Evolutionary conservation across 257 asterid species (phyloP), one percentile per base, ranked within the genome.

Genomic region (Mitragyna speciosa): DNA sequence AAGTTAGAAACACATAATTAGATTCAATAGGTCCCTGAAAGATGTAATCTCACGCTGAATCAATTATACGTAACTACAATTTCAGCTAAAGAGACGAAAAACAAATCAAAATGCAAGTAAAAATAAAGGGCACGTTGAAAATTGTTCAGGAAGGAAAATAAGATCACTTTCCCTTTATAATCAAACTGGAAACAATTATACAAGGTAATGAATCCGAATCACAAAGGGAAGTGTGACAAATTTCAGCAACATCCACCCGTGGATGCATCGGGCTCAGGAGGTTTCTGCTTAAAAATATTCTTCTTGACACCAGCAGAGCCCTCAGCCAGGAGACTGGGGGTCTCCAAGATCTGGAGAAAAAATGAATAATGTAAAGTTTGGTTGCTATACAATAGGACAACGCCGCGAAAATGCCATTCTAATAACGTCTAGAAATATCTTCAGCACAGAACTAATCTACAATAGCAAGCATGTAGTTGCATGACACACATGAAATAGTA

Each of bases 241-340:
- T 78, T 68, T 95, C 87, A 96, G 89, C 99, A 96, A 87, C 99
- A 92, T 77, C 94, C 83, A 82, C 96, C 82, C n/a, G 96, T 73
- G 61, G 98, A 82, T 51, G 91, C 92, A 83, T 87, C 96, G 2
- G 89, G 28, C 80, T 89, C 96, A 1, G 96, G 91, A 54, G 97
- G 94, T 83, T 91, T 94, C 93, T 96, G 97, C 85, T 86, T 96
- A 85, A 96, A 92, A 80, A 96, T 96, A 91, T 96, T 96, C 89
- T 84, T 92, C 83, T 87, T 94, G 49, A 83, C 89, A 15, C 94
- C 94, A 20, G 92, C 86, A 43, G 95, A 89, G 77, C 97, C 97
- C 84, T 92, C 97, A 1, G 93, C 93, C 87, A 94, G 79, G 43
- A 96, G 98, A 78, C 91, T 87, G 4, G 98, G 99, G 6, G 96